Conservation (phyloP, 2,329 filamentous ascomycete species). For the Microsporum ferrugineum region DNA sequence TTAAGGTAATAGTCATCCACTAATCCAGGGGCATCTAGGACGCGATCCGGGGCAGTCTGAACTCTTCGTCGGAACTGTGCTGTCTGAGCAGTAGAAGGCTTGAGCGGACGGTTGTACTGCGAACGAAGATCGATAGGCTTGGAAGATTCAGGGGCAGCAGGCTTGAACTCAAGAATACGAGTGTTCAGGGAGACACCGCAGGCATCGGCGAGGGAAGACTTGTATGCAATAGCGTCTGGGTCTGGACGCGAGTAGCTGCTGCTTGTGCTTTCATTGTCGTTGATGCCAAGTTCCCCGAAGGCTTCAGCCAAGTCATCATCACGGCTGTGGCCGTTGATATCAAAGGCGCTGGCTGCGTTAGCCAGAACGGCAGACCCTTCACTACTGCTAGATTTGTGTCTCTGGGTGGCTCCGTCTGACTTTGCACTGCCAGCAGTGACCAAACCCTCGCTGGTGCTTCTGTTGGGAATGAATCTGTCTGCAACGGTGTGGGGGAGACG, state of each 20-base stretch:
- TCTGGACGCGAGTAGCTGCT: slow-evolving; percentile 62
- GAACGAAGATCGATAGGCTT: slow-evolving; percentile 95
- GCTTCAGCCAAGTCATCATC: slow-evolving; percentile 68
- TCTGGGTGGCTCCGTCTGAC: slow-evolving; percentile 59
- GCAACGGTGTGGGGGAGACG: slow-evolving; percentile 57
- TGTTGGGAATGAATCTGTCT: slow-evolving; percentile 94
- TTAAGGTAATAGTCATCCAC: slow-evolving; percentile 99
- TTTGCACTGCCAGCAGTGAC: slow-evolving; percentile 72
- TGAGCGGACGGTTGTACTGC: slow-evolving; percentile 95
- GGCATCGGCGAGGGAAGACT: slow-evolving; percentile 78
- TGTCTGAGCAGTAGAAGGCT: slow-evolving; percentile 58
- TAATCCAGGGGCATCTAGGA: slow-evolving; percentile 87
- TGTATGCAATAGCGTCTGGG: slow-evolving; percentile 79
- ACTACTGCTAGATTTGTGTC: slow-evolving; percentile 57
- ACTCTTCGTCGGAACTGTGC: slow-evolving; percentile 87
- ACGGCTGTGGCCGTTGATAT: slow-evolving; percentile 48
- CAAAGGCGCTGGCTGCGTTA: slow-evolving; percentile 56
- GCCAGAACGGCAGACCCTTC: slow-evolving; percentile 69
- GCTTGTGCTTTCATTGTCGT: slow-evolving; percentile 52
- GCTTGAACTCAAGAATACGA: slow-evolving; percentile 96
- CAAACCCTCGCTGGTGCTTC: slow-evolving; percentile 77
- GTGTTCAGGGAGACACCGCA: slow-evolving; percentile 90
- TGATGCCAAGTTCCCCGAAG: slow-evolving; percentile 67
- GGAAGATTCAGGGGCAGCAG: slow-evolving; percentile 90
- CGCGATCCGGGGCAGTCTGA: slow-evolving; percentile 86